A percentile compares a stretch with the other conserved stretches of the same genome.
Conservation (phyloP, 345 rosid genomes). For the Melaleuca alternifolia region DNA sequence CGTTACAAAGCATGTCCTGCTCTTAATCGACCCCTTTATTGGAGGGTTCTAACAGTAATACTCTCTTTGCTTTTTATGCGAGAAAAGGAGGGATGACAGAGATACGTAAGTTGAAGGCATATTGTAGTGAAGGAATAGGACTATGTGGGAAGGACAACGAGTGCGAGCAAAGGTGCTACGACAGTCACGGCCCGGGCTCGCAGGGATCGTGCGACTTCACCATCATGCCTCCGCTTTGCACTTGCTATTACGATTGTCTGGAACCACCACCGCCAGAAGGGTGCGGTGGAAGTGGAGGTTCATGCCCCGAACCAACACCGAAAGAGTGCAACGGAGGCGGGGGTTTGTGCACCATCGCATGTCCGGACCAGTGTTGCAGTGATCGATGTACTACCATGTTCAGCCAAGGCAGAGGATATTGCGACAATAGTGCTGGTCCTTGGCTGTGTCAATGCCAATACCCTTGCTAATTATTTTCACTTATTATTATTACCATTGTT, state of each 20-base stretch:
- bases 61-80: neutral
- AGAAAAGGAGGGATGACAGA: neutral
- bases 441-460: neutral
- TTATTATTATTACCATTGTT: too few relatives aligned
- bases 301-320: neutral
- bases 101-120: neutral
- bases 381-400: neutral
- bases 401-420: neutral
- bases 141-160: neutral
- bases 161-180: neutral
- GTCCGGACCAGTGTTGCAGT: neutral
- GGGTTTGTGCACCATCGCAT: neutral
- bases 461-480: neutral
- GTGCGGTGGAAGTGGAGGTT: too few relatives aligned
- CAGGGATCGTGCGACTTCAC: neutral
- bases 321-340: neutral
- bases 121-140: neutral
- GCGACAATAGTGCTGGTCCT: neutral
- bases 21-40: too few relatives aligned
- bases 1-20: too few relatives aligned
- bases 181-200: neutral
- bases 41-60: too few relatives aligned
- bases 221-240: neutral
- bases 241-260: neutral
- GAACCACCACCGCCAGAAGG: too few relatives aligned